These are phyloP conservation scores for Populus hybrid DNA, from an alignment of 441 rosid species.

Conservation along the genomic window DNA sequence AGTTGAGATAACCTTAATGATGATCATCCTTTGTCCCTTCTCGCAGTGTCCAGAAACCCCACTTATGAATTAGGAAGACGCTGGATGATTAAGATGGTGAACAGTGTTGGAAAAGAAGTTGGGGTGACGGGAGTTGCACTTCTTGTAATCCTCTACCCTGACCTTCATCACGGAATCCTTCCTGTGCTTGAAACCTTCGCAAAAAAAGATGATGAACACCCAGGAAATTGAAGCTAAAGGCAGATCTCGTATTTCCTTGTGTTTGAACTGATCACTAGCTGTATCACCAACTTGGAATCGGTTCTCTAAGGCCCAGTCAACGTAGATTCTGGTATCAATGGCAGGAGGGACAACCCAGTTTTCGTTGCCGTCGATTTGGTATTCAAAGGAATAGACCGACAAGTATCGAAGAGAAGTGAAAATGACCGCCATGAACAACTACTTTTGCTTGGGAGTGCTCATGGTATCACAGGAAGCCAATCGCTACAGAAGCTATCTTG, in stretches of 20 bases:
- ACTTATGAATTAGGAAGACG: slow-evolving; percentile 78
- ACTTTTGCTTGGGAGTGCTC: slow-evolving; percentile 3
- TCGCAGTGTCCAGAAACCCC: slow-evolving; percentile 68
- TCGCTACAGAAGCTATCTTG: neutral
- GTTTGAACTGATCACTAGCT: slow-evolving; percentile 40
- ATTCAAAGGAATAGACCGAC: slow-evolving; percentile 39
- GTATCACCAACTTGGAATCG: slow-evolving; percentile 69
- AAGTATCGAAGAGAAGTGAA: slow-evolving; percentile 19
- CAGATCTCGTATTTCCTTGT: neutral
- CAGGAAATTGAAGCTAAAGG: neutral
- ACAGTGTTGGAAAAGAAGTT: slow-evolving; percentile 69
- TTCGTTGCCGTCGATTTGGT: slow-evolving; percentile 41
- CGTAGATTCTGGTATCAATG: slow-evolving; percentile 46
- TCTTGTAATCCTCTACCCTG: slow-evolving; percentile 58
- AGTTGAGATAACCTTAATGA: slow-evolving; percentile 47
- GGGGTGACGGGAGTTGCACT: slow-evolving; percentile 67
- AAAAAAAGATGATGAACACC: neutral
- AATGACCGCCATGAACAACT: slow-evolving; percentile 10
- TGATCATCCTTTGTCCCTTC: slow-evolving; percentile 76
- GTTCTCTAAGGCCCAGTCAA: slow-evolving; percentile 75
- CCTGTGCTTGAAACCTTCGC: slow-evolving; percentile 61
- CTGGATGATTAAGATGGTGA: slow-evolving; percentile 47
- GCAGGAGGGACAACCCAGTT: slow-evolving; percentile 50
- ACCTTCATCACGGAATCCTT: slow-evolving; percentile 77
- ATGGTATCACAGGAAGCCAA: slow-evolving; percentile 7